A percentile compares a stretch with the other conserved stretches of the same genome.
Evolutionary conservation across 768 basidiomycete genomes (phyloP).

Genomic region (Hygrocybe punicea): DNA sequence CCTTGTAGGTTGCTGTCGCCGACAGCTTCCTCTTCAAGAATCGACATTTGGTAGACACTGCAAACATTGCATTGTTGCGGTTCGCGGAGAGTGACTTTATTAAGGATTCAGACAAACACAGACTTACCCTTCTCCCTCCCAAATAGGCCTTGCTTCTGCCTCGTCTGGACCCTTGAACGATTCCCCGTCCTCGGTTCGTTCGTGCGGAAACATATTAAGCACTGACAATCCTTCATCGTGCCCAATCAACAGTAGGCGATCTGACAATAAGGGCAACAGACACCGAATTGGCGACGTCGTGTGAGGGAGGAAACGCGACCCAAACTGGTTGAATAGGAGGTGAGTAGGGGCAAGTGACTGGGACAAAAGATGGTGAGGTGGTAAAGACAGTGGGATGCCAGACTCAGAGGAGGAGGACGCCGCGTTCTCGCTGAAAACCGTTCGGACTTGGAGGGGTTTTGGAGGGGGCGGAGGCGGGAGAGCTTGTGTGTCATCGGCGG

Average conservation of each 20-base stretch:
- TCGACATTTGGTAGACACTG: conserved; percentile 74
- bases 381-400: conserved; percentile 13
- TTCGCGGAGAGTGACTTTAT: background rate
- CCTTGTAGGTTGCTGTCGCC: conserved; percentile 56
- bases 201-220: conserved; percentile 76
- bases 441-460: conserved; percentile 4
- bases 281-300: conserved; percentile 71
- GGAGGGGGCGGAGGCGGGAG: background rate
- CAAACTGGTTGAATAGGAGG: conserved; percentile 71
- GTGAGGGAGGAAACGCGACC: conserved; percentile 83
- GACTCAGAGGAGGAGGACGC: conserved; percentile 10
- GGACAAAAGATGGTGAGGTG: conserved; percentile 43
- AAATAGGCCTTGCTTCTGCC: conserved; percentile 62
- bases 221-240: conserved; percentile 79
- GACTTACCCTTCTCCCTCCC: conserved; percentile 73
- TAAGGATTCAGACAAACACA: background rate
- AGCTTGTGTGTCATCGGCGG: background rate
- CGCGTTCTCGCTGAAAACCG: conserved; percentile 37
- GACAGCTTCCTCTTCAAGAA: conserved; percentile 66
- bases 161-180: conserved; percentile 64
- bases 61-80: conserved; percentile 1
- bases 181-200: conserved; percentile 55
- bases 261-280: conserved; percentile 63
- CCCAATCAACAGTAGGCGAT: conserved; percentile 70
- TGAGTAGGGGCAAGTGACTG: conserved; percentile 59